phyloP scores from a whole-genome alignment of 2,329 filamentous ascomycete species.

The Cordyceps militaris region DNA sequence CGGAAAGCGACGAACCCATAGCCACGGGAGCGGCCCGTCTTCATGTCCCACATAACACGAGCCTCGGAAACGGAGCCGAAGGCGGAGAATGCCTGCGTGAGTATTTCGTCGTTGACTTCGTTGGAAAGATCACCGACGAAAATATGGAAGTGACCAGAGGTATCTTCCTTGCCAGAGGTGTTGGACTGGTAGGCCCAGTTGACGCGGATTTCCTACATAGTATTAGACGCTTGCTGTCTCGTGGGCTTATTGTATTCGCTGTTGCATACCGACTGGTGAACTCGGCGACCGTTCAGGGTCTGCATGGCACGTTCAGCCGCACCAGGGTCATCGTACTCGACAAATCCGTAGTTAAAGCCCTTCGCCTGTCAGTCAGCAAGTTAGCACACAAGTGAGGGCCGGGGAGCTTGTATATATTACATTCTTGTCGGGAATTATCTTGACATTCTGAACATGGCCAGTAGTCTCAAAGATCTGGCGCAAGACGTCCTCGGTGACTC shows the following conservation, averaged over 20 bases:
- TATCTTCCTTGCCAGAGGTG: constrained; percentile 90
- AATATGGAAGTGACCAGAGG: constrained; percentile 96
- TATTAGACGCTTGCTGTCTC: constrained; percentile 19
- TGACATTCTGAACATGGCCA: constrained; percentile 95
- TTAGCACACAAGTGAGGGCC: not conserved
- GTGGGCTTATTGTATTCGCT: not conserved
- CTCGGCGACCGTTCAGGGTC: constrained; percentile 88
- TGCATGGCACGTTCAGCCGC: constrained; percentile 96
- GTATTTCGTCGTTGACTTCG: constrained; percentile 94
- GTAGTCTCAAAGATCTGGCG: constrained; percentile 99
- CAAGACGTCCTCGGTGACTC: constrained; percentile 92
- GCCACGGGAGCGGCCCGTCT: constrained; percentile 92
- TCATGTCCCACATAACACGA: constrained; percentile 99
- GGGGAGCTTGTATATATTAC: constrained; percentile 48
- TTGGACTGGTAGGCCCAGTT: constrained; percentile 99
- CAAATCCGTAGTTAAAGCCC: constrained; percentile 97
- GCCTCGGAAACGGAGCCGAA: constrained; percentile 96
- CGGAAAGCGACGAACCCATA: constrained; percentile 98
- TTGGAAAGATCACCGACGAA: constrained; percentile 97
- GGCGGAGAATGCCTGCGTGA: constrained; percentile 88
- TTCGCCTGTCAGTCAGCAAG: constrained; percentile 59
- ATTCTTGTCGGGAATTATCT: constrained; percentile 99
- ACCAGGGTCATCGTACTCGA: constrained; percentile 96
- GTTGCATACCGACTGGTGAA: constrained; percentile 82
- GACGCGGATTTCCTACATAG: constrained; percentile 81